Percentiles rank a stretch among this genome's conserved stretches.
Evolutionary conservation across 139 green algal genomes (phyloP).

Genomic region (Chlamydomonas asymmetrica): DNA sequence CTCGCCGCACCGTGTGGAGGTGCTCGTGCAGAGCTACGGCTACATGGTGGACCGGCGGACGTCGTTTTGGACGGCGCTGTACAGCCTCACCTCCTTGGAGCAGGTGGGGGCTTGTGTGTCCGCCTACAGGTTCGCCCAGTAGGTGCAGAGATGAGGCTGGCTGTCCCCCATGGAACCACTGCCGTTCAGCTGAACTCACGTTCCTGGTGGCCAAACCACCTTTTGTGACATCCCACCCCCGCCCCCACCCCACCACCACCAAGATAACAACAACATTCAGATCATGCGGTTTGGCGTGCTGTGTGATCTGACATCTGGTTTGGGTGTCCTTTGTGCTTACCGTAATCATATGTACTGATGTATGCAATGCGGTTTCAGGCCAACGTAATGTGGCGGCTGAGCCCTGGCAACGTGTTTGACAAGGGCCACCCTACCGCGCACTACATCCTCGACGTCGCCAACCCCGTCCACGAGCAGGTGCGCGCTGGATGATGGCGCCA

Average conservation of each 20-base stretch:
- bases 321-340: too few relatives aligned
- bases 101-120: slow-evolving; percentile 27
- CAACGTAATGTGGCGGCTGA: slow-evolving; percentile 45
- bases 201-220: too few relatives aligned
- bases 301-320: too few relatives aligned
- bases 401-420: slow-evolving; percentile 49
- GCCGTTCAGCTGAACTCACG: too few relatives aligned
- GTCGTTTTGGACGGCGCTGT: slow-evolving; percentile 56
- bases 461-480: slow-evolving; percentile 51
- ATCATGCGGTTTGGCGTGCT: too few relatives aligned
- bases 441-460: slow-evolving; percentile 60
- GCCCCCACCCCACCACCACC: not conserved
- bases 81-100: slow-evolving; percentile 48
- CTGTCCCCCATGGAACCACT: too few relatives aligned
- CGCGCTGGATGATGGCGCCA: too few relatives aligned
- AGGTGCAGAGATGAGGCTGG: too few relatives aligned
- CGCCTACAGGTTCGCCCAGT: not conserved
- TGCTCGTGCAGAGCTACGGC: slow-evolving; percentile 50
- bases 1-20: slow-evolving; percentile 55
- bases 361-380: slow-evolving; percentile 9
- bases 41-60: slow-evolving; percentile 54
- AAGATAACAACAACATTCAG: too few relatives aligned
- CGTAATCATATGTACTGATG: slow-evolving; percentile 2
- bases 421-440: slow-evolving; percentile 41
- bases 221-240: too few relatives aligned